Conservation (phyloP, 2,329 filamentous ascomycete genomes). For the Penicillium olsonii region DNA sequence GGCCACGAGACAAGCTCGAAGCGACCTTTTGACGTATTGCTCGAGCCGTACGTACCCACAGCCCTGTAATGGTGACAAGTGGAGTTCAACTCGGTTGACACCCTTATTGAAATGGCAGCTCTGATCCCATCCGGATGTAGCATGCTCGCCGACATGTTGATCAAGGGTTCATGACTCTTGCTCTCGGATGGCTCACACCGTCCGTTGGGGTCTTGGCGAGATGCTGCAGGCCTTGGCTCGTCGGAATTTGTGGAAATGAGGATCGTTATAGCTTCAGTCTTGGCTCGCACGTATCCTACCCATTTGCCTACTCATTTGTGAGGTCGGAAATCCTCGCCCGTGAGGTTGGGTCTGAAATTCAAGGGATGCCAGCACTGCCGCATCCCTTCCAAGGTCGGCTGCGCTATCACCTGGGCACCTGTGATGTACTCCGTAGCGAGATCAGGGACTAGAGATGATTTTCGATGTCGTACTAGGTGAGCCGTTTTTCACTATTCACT, state of each 20-base stretch:
- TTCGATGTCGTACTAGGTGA: no score
- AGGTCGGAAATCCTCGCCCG: not conserved
- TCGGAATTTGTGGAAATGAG: not conserved
- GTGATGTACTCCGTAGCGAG: no score
- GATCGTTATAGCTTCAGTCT: slow-evolving; percentile 4
- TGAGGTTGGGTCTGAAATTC: not conserved
- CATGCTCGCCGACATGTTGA: not conserved
- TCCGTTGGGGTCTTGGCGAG: not conserved
- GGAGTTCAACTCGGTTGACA: not conserved
- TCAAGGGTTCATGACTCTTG: not conserved
- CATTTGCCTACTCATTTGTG: not conserved
- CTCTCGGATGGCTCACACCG: not conserved
- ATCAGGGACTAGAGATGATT: no score
- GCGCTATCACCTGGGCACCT: no score
- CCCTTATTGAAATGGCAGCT: not conserved
- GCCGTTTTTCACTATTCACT: no score
- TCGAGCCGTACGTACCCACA: not conserved
- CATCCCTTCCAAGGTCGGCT: no score
- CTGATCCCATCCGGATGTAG: not conserved
- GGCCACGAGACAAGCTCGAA: not conserved
- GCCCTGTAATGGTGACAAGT: not conserved
- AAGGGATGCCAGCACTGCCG: slow-evolving; percentile 4
- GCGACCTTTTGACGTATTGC: not conserved
- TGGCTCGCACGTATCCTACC: not conserved
- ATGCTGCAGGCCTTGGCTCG: not conserved